phyloP scores from a whole-genome alignment of 2,329 filamentous ascomycete species.

The Hypoxylon sp. region DNA sequence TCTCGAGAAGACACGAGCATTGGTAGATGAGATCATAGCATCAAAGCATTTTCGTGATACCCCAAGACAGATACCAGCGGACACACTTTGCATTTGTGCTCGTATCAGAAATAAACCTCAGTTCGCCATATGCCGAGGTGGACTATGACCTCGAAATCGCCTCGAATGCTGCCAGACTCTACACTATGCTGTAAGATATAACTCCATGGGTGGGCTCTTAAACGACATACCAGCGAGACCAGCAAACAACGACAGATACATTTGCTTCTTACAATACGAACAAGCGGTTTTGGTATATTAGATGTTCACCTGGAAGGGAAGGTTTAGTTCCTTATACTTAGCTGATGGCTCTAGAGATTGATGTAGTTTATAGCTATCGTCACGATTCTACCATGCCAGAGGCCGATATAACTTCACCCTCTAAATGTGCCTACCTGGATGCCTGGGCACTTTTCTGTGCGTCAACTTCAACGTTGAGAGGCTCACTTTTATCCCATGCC shows the following conservation, averaged over 20 bases:
- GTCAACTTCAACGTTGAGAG: too few species aligned
- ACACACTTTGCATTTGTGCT: neutral
- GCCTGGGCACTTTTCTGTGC: too few species aligned
- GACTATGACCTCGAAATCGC: neutral
- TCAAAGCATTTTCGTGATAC: conserved; percentile 42
- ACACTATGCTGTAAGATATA: neutral
- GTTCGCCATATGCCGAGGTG: neutral
- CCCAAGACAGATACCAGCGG: conserved; percentile 17
- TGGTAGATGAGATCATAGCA: conserved; percentile 34
- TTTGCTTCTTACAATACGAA: neutral
- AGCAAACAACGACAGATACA: neutral
- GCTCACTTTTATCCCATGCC: too few species aligned
- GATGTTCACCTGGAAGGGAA: neutral
- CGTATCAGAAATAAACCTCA: neutral
- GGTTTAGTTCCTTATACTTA: neutral
- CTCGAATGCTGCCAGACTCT: neutral
- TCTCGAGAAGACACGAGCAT: conserved; percentile 21
- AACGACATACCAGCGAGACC: neutral
- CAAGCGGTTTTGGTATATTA: too few species aligned
- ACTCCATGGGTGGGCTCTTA: too few species aligned
- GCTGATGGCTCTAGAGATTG: neutral
- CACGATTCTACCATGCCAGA: too few species aligned
- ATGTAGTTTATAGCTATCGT: too few species aligned
- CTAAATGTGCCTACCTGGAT: too few species aligned
- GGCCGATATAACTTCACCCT: too few species aligned